Base-by-base conservation (phyloP, 2,329 filamentous ascomycete genomes). In the Chaetomium olivaceum region DNA sequence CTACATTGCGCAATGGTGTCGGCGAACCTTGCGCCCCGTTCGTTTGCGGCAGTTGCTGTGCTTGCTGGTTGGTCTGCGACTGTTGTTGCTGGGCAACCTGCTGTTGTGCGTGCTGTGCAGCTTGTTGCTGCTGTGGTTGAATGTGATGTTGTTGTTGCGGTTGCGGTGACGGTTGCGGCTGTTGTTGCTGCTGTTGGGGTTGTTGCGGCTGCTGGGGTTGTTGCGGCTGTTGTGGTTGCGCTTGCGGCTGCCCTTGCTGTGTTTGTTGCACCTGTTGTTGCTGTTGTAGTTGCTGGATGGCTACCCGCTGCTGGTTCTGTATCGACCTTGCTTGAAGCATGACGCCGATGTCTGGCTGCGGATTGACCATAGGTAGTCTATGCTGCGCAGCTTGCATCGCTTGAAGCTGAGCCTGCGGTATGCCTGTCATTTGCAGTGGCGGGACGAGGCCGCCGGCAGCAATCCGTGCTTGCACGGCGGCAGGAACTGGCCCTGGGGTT, bases 331-430 rank as follows among this genome's bases (percentile, higher is more conserved):
- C 85, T 72, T 90, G 88, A 71, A 89, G 79, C 70, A 88, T 81
- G 56, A 88, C 76, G 62, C 82, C 82, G 29, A 85, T 78, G 66
- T 88, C 85, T 2, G 85, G 74, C 52, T 78, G 78, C 8, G 79
- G 77, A 58, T 78, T 80, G 6, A 66, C 71, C 70, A 83, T 77
- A 1, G 87, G 84, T 80, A 91, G 84, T 62, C 89, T 84, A 61
- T 86, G 82, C 68, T 89, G 84, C 6, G 79, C 65, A 46, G 65
- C 80, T 68, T 84, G 80, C 70, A 83, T 79, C 19, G 83, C 82
- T 71, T 90, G 88, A 80, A 92, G 84, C 69, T 90, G 90, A 27
- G 89, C 88, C 74, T 91, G 89, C 46, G 88, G 87, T 27, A 91
- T 82, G 55, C 85, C 85, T 66, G 86, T 87, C 80, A 91, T 84